Conservation (phyloP, 179 eudicot species). For the Silene noctiflora region DNA sequence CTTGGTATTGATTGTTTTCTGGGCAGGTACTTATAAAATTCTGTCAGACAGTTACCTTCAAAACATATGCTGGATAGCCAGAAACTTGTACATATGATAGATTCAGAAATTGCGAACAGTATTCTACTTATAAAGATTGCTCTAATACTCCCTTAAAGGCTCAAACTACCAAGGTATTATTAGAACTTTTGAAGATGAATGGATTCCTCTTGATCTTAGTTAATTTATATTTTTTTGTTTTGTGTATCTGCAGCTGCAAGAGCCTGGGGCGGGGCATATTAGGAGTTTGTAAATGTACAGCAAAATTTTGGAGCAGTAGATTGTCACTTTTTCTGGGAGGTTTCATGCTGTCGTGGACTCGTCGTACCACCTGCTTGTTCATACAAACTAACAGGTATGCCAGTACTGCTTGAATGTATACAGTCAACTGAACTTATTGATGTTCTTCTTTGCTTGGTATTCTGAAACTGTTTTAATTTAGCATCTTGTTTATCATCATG, state of each 20-base stretch:
- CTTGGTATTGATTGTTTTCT: too few species aligned
- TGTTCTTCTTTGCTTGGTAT: neutral
- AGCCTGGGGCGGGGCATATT: neutral
- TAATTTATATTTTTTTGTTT: neutral
- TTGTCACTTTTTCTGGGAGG: neutral
- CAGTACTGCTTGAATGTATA: neutral
- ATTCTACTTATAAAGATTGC: too few species aligned
- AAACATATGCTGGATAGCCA: too few species aligned
- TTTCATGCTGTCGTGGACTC: neutral
- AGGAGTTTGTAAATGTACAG: conserved; percentile 20
- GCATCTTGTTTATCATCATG: neutral
- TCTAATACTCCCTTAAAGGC: too few species aligned
- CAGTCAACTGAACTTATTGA: neutral
- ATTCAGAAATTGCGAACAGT: too few species aligned
- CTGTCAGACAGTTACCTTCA: too few species aligned
- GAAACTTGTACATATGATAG: too few species aligned
- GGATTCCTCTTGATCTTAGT: too few species aligned
- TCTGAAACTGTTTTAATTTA: neutral
- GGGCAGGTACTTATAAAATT: too few species aligned
- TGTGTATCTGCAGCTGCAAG: conserved; percentile 12
- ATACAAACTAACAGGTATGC: neutral
- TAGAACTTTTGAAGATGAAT: too few species aligned
- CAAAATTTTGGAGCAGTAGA: neutral
- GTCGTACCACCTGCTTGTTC: neutral
- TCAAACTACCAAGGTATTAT: too few species aligned